These are phyloP conservation scores for Mercurialis annua DNA, from an alignment of 345 rosid species.

Conservation along the genomic window DNA sequence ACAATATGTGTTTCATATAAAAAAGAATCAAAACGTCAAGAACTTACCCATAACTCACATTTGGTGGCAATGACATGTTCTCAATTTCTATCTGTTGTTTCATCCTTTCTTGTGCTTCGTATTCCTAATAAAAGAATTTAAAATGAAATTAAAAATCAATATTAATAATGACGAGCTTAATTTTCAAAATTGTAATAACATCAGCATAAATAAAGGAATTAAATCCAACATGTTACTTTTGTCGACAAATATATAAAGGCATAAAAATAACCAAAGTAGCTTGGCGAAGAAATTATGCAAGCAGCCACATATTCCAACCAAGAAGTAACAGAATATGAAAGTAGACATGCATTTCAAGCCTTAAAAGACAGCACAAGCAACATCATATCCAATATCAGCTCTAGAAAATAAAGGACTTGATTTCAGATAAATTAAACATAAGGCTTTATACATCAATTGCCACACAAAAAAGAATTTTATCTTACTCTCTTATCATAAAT, in stretches of 20 bases:
- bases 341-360: neutral
- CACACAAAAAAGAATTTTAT: neutral
- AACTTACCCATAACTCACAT: conserved; percentile 69
- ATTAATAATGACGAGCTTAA: neutral
- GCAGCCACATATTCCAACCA: neutral
- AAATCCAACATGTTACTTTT: neutral
- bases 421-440: neutral
- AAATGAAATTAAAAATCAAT: neutral
- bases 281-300: neutral
- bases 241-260: neutral
- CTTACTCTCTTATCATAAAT: neutral
- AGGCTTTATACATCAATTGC: neutral
- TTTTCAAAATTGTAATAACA: neutral
- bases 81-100: conserved; percentile 64
- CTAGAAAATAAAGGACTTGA: neutral
- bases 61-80: conserved; percentile 55
- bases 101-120: conserved; percentile 72
- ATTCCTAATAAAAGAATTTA: conserved; percentile 42
- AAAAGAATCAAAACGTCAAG: neutral
- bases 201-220: neutral
- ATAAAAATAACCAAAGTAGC: neutral
- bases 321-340: neutral
- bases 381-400: neutral
- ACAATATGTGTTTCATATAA: neutral
- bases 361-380: neutral